Conservation (phyloP, 768 basidiomycete species). For the Sporobolomyces phaffii region DNA sequence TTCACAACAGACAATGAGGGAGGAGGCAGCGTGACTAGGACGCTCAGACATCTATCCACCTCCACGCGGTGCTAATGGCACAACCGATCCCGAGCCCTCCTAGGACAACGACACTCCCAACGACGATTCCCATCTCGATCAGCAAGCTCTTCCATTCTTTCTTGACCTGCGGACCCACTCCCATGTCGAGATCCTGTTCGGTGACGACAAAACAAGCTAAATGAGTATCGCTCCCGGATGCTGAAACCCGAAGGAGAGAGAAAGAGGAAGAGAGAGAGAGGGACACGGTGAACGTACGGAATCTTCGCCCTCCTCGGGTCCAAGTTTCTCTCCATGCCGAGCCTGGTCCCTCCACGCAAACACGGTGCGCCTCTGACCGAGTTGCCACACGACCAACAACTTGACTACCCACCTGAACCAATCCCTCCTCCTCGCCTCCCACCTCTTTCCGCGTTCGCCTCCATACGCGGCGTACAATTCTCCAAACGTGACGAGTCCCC, state of each 20-base stretch:
- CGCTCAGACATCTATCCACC: too few relatives aligned
- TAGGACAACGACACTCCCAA: not conserved
- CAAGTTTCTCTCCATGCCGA: slow-evolving; percentile 33
- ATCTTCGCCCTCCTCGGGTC: slow-evolving; percentile 27
- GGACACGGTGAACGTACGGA: slow-evolving; percentile 21
- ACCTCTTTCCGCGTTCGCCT: slow-evolving; percentile 15
- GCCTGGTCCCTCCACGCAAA: slow-evolving; percentile 40
- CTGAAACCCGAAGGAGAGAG: too few relatives aligned
- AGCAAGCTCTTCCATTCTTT: slow-evolving; percentile 13
- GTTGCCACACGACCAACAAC: slow-evolving; percentile 44
- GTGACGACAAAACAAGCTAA: too few relatives aligned
- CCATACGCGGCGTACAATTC: slow-evolving; percentile 16
- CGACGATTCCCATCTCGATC: slow-evolving; percentile 15
- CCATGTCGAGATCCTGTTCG: slow-evolving; percentile 19
- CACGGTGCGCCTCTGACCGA: slow-evolving; percentile 42
- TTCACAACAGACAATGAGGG: too few relatives aligned
- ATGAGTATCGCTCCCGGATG: too few relatives aligned
- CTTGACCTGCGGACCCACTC: not conserved
- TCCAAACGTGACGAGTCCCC: slow-evolving; percentile 40
- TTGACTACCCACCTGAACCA: slow-evolving; percentile 39
- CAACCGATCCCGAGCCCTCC: not conserved
- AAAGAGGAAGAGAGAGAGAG: not conserved
- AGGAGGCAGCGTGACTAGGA: too few relatives aligned
- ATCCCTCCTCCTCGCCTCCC: slow-evolving; percentile 41
- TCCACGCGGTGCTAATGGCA: not conserved